Evolutionary conservation across 164 flowering plant species (phyloP).

Genomic region (Chimonanthus praecox): DNA sequence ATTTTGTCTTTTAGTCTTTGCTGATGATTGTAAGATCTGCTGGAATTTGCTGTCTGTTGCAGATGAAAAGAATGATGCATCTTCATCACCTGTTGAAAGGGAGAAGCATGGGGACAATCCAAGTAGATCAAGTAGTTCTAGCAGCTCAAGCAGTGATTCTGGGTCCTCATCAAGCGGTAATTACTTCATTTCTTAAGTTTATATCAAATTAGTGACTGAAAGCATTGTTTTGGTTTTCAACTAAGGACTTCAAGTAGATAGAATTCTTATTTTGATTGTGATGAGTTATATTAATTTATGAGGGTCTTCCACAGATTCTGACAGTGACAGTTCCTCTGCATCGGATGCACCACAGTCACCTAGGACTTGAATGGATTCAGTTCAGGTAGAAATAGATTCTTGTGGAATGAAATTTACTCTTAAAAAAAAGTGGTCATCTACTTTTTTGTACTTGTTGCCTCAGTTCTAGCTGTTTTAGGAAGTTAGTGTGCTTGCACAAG

Average conservation of each 20-base stretch:
- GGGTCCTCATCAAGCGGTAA: conserved; percentile 90
- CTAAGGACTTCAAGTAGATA: neutral
- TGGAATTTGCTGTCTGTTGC: conserved; percentile 9
- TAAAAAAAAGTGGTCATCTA: too few relatives aligned
- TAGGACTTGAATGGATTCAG: conserved; percentile 23
- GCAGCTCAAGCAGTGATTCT: conserved; percentile 82
- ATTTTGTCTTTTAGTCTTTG: neutral
- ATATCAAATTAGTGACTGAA: neutral
- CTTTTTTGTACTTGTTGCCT: too few relatives aligned
- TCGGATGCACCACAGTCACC: conserved; percentile 53
- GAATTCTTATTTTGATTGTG: neutral
- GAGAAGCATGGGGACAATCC: conserved; percentile 45
- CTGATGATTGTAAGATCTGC: neutral
- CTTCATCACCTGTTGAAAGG: conserved; percentile 40
- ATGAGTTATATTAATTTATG: neutral
- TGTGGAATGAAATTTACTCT: neutral
- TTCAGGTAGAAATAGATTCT: conserved; percentile 20
- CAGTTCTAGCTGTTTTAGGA: too few relatives aligned
- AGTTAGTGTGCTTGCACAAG: too few relatives aligned
- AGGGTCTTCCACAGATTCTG: conserved; percentile 49
- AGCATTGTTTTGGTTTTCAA: neutral
- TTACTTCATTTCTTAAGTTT: neutral
- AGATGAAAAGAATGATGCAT: conserved; percentile 42
- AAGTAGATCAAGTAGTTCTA: conserved; percentile 66
- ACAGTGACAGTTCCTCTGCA: conserved; percentile 72